A percentile compares a stretch with the other conserved stretches of the same genome.
phyloP scores from a whole-genome alignment of 2,329 filamentous ascomycete species.

The Fusarium euwallaceae region DNA sequence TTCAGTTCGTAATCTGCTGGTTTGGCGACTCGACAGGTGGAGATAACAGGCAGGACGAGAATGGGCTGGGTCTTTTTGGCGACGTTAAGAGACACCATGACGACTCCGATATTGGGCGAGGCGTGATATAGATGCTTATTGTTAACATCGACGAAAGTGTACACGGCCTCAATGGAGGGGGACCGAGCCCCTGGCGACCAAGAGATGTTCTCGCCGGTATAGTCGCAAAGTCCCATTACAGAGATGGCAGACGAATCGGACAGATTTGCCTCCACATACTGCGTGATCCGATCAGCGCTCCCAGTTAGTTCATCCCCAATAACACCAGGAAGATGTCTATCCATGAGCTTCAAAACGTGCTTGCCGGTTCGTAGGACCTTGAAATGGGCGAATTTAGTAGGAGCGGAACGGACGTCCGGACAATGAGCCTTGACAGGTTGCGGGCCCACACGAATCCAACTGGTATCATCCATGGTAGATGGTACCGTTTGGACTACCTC shows the following conservation, averaged over 20 bases:
- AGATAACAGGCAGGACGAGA: background rate
- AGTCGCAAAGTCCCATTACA: background rate
- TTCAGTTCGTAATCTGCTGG: background rate
- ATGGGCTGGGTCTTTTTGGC: background rate
- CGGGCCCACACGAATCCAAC: background rate
- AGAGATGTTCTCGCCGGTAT: background rate
- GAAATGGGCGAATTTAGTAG: background rate
- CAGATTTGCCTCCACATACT: background rate
- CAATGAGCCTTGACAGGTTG: background rate
- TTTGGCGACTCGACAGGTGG: background rate
- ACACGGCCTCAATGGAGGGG: background rate
- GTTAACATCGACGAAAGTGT: background rate
- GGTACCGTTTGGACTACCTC: background rate
- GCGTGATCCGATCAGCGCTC: background rate
- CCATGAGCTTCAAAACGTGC: background rate
- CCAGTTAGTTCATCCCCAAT: background rate
- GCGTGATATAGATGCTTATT: background rate
- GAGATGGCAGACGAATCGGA: background rate
- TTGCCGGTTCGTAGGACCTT: background rate
- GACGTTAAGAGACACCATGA: background rate
- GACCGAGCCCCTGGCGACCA: background rate
- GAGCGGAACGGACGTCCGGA: background rate
- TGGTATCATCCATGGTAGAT: background rate
- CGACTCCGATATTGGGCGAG: background rate
- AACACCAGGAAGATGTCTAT: background rate